Evolutionary conservation across 2,329 filamentous ascomycete species (phyloP).

Genomic region (Trematosphaeria pertusa): DNA sequence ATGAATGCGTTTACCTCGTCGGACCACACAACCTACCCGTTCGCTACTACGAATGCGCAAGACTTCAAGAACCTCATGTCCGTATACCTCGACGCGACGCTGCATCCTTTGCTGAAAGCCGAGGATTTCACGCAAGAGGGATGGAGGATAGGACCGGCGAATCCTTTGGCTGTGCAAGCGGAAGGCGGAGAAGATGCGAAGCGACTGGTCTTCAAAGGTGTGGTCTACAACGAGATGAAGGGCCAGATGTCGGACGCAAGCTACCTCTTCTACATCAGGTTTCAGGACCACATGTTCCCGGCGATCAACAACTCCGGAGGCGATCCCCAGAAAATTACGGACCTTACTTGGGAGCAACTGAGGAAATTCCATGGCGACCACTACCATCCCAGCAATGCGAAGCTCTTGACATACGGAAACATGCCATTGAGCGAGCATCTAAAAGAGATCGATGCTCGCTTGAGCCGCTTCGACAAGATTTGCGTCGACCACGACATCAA

Average conservation of each 20-base stretch:
- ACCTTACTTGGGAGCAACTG: conserved; percentile 89
- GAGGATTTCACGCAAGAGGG: conserved; percentile 96
- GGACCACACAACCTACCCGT: conserved; percentile 97
- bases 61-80: conserved; percentile 97
- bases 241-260: conserved; percentile 97
- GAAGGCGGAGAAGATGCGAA: conserved; percentile 62
- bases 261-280: conserved; percentile 94
- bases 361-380: conserved; percentile 88
- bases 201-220: conserved; percentile 90
- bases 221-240: conserved; percentile 99
- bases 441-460: conserved; percentile 75
- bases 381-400: conserved; percentile 97
- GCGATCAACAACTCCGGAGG: conserved; percentile 96
- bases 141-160: conserved; percentile 94
- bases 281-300: conserved; percentile 93
- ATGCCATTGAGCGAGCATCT: conserved; percentile 86
- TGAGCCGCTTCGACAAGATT: conserved; percentile 76
- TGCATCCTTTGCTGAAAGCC: conserved; percentile 86
- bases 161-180: conserved; percentile 64
- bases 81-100: conserved; percentile 93
- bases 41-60: conserved; percentile 93
- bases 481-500: conserved; percentile 76
- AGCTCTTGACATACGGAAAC: conserved; percentile 93
- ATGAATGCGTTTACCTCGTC: conserved; percentile 99
- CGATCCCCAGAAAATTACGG: conserved; percentile 94